Evolutionary conservation across 2,329 filamentous ascomycete species (phyloP), one percentile per base, ranked within the genome.

Genomic region (Diaporthe destruens): DNA sequence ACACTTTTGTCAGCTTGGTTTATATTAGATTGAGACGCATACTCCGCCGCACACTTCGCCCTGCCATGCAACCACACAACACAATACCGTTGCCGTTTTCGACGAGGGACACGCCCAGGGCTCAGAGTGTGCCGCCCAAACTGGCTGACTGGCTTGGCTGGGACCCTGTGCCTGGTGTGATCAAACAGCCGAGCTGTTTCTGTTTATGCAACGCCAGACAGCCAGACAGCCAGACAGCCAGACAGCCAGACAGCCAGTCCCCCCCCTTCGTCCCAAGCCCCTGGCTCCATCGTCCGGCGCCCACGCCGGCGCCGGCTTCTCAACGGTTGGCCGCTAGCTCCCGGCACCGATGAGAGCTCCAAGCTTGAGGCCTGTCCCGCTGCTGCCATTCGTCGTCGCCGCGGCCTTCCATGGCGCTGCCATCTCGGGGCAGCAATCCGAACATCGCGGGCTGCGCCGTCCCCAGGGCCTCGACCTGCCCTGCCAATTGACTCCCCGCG

Each of bases 11-110:
- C 70, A 61, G 44, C 53, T 53, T 69, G 71, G 42, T 53, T 59
- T 47, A 65, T 47, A 65, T 54, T 59, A 66, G 51, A 51, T 69
- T 49, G 71, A 51, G 32, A 61, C 18, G 65, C 56, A 69, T 56
- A 39, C 42, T 36, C 44, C 71, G 69, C 69, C 69, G 65, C 56
- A 69, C 65, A 39, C 42, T 36, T 53, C 71, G 69, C 69, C 69
- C 56, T 71, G 69, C 44, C 44, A 61, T 72, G 71, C 55, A 72
- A 69, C 71, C 71, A 72, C 71, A 69, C 71, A 39, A 39, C 55
- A 69, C 71, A 25, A 61, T 36, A 47, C 55, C 71, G 69, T 69
- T 68, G 32, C 71, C 54, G 49, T 32, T 72, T 70, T 39, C 7
- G 63, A 49, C 29, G 55, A 57, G 61, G 39, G 36, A 47, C 70